Conservation (phyloP, 805 yeast species). For the Zygosaccharomyces gambellarensis region DNA sequence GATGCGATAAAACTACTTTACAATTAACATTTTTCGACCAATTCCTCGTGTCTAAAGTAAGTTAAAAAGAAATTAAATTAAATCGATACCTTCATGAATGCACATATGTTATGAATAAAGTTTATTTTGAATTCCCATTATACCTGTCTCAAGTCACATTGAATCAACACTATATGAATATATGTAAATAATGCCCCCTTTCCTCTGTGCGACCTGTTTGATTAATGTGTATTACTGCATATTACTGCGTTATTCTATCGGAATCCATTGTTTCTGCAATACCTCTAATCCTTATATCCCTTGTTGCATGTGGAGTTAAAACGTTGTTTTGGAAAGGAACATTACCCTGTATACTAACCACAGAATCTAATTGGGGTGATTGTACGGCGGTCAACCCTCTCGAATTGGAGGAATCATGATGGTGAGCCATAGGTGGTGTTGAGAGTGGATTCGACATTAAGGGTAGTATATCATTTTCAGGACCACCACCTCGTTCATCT, state of each 20-base stretch:
- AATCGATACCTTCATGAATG: slow-evolving; percentile 3
- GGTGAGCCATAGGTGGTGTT: slow-evolving; percentile 30
- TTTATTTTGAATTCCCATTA: background rate
- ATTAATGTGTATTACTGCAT: too few species aligned
- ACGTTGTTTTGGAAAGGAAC: slow-evolving; percentile 22
- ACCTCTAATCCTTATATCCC: slow-evolving; percentile 21
- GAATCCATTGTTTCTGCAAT: slow-evolving; percentile 29
- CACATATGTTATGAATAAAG: slow-evolving; percentile 2
- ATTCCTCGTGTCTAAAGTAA: slow-evolving; percentile 1
- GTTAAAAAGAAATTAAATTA: background rate
- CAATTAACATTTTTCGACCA: background rate
- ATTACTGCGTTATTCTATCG: slow-evolving; percentile 33
- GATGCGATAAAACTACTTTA: background rate
- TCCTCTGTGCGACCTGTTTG: too few species aligned
- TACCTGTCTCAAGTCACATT: background rate
- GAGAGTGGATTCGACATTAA: slow-evolving; percentile 13
- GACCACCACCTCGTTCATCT: background rate
- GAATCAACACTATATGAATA: background rate
- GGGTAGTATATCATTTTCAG: slow-evolving; percentile 4
- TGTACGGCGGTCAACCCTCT: slow-evolving; percentile 19
- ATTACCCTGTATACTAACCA: slow-evolving; percentile 33
- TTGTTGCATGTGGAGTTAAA: slow-evolving; percentile 33
- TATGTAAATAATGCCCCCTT: slow-evolving; percentile 3
- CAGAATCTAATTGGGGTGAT: slow-evolving; percentile 26
- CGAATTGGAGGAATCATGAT: slow-evolving; percentile 12